Percentiles rank a stretch among this genome's conserved stretches.
Evolutionary conservation across 768 basidiomycete genomes (phyloP).

Genomic region (Boletellus emodensis): DNA sequence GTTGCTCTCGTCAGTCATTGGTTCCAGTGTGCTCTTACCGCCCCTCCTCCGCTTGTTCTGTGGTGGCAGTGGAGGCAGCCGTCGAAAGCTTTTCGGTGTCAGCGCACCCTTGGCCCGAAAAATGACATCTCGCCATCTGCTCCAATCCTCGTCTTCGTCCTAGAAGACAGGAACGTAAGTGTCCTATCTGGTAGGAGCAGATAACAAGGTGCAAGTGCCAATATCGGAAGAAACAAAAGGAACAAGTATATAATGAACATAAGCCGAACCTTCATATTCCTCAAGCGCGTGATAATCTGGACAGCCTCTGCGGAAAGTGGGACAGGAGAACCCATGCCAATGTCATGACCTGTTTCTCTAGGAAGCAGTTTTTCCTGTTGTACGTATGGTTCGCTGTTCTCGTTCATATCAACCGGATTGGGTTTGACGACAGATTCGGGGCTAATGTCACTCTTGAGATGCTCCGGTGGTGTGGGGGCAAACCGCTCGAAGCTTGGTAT

Average conservation of each 20-base stretch:
- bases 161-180: constrained; percentile 25
- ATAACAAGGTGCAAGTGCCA: background rate
- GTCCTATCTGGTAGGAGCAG: background rate
- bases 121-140: constrained; percentile 81
- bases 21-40: constrained; percentile 32
- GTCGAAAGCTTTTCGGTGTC: constrained; percentile 27
- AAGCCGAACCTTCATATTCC: constrained; percentile 72
- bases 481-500: constrained; percentile 62
- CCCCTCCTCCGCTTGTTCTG: constrained; percentile 59
- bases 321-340: constrained; percentile 84
- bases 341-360: constrained; percentile 81
- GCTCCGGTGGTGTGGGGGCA: constrained; percentile 54
- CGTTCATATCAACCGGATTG: background rate
- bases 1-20: background rate
- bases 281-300: constrained; percentile 67
- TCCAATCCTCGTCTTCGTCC: constrained; percentile 88
- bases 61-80: constrained; percentile 46
- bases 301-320: constrained; percentile 75
- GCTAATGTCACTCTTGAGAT: constrained; percentile 35
- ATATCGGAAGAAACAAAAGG: background rate
- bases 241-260: background rate
- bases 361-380: constrained; percentile 55
- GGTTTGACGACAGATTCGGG: constrained; percentile 40
- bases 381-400: background rate
- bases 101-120: constrained; percentile 71